Conservation (phyloP, 1,284 basidiomycete species). For the Cerioporus squamosus region DNA sequence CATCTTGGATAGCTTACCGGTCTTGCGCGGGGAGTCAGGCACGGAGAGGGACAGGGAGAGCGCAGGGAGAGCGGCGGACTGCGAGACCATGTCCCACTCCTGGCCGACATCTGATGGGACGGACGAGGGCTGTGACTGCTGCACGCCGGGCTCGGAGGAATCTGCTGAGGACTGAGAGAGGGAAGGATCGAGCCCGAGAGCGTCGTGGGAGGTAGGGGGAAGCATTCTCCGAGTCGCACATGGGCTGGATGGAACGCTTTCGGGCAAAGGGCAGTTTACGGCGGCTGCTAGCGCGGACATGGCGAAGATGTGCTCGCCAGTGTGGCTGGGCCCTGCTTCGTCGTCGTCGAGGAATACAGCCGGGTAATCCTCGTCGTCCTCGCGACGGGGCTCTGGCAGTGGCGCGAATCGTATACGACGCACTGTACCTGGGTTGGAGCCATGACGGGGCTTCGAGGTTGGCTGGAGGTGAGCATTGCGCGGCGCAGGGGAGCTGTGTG, state of each 20-base stretch:
- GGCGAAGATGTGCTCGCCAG: slow-evolving; percentile 18
- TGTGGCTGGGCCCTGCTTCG: slow-evolving; percentile 2
- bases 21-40: slow-evolving; percentile 19
- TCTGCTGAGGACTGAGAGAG: slow-evolving; percentile 18
- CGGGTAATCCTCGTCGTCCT: slow-evolving; percentile 42
- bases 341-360: slow-evolving; percentile 37
- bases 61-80: slow-evolving; percentile 5
- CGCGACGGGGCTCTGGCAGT: slow-evolving; percentile 71
- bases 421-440: slow-evolving; percentile 31
- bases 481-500: slow-evolving; percentile 19
- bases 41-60: slow-evolving; percentile 3
- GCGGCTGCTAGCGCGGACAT: slow-evolving; percentile 17
- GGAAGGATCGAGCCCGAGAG: slow-evolving; percentile 27
- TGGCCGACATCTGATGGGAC: slow-evolving; percentile 15
- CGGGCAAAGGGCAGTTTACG: slow-evolving; percentile 5
- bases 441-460: slow-evolving; percentile 21
- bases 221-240: slow-evolving; percentile 9
- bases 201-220: slow-evolving; percentile 4
- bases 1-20: slow-evolving; percentile 29
- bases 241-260: slow-evolving; percentile 21
- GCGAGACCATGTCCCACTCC: slow-evolving; percentile 23
- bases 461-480: slow-evolving; percentile 16
- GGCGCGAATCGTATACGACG: slow-evolving; percentile 75
- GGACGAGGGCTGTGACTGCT: slow-evolving; percentile 12
- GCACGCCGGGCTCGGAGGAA: slow-evolving; percentile 7